Percentiles rank a stretch among this genome's conserved stretches.
Conservation (phyloP, 1,139 yeast genomes). For the Protomyces lactucae-debilis region DNA sequence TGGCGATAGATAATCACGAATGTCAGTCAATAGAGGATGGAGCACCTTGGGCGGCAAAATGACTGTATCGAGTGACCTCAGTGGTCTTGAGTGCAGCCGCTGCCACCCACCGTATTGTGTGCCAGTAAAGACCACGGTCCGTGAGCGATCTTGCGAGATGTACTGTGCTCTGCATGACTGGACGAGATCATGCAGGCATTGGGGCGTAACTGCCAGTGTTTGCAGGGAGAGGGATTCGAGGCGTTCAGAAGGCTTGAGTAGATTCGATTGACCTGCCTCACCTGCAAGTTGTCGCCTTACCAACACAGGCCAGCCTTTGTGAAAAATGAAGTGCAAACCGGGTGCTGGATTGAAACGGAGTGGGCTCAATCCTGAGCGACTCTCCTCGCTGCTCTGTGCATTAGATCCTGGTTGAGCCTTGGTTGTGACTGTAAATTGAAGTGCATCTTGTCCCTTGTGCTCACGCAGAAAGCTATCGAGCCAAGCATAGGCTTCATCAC, state of each 20-base stretch:
- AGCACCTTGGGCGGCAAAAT: conserved; percentile 72
- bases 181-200: conserved; percentile 5
- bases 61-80: conserved; percentile 78
- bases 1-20: conserved; percentile 67
- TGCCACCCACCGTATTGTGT: conserved; percentile 25
- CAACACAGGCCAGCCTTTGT: conserved; percentile 12
- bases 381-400: background rate
- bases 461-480: conserved; percentile 5
- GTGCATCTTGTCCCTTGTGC: conserved; percentile 9
- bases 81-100: conserved; percentile 53
- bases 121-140: conserved; percentile 17
- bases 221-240: conserved; percentile 16
- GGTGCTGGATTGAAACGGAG: conserved; percentile 17
- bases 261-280: conserved; percentile 21
- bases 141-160: conserved; percentile 16
- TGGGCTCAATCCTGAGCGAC: background rate
- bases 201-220: conserved; percentile 10
- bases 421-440: conserved; percentile 18
- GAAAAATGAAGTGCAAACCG: conserved; percentile 6
- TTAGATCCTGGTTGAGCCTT: background rate
- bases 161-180: conserved; percentile 6
- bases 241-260: conserved; percentile 16
- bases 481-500: conserved; percentile 23
- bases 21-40: conserved; percentile 64
- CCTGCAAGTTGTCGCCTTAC: conserved; percentile 9